A percentile compares a stretch with the other conserved stretches of the same genome.
Evolutionary conservation across 2,329 filamentous ascomycete genomes (phyloP).

Genomic region (Ophiognomonia clavigignenti-juglandacearum): DNA sequence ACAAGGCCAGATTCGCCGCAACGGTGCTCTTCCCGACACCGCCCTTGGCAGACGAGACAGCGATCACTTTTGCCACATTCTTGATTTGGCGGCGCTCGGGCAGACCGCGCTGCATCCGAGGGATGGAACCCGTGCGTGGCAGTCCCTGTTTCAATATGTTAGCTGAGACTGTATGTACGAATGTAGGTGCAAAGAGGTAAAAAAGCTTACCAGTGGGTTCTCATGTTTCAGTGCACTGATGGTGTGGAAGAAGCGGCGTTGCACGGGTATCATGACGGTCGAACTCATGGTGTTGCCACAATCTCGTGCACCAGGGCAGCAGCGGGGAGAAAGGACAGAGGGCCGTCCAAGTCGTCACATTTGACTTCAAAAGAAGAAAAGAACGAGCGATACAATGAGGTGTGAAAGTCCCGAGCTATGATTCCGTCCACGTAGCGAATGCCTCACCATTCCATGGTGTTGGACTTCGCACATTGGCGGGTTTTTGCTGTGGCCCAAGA

Average conservation of each 20-base stretch:
- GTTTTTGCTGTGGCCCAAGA: too few relatives aligned
- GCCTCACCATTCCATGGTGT: too few relatives aligned
- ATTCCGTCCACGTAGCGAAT: too few relatives aligned
- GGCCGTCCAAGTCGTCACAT: not conserved
- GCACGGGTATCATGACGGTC: constrained; percentile 9
- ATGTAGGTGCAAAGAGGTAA: not conserved
- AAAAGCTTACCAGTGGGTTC: constrained; percentile 68
- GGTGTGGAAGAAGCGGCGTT: constrained; percentile 44
- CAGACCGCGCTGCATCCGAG: constrained; percentile 73
- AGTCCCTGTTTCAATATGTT: constrained; percentile 59
- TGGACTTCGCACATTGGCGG: too few relatives aligned
- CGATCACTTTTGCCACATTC: constrained; percentile 85
- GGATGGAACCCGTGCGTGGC: constrained; percentile 69
- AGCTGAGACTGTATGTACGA: not conserved
- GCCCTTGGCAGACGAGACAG: constrained; percentile 95
- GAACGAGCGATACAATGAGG: not conserved
- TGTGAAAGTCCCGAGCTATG: too few relatives aligned
- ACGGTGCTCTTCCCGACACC: constrained; percentile 98
- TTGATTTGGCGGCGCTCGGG: constrained; percentile 76
- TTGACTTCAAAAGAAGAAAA: not conserved
- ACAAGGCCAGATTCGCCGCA: constrained; percentile 80
- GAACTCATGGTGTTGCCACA: not conserved
- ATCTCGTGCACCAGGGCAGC: too few relatives aligned
- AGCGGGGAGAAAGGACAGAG: too few relatives aligned
- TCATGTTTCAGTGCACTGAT: constrained; percentile 62